Base-by-base conservation (phyloP, 352 stramenopile genomes). In the Phytophthora pinifolia region DNA sequence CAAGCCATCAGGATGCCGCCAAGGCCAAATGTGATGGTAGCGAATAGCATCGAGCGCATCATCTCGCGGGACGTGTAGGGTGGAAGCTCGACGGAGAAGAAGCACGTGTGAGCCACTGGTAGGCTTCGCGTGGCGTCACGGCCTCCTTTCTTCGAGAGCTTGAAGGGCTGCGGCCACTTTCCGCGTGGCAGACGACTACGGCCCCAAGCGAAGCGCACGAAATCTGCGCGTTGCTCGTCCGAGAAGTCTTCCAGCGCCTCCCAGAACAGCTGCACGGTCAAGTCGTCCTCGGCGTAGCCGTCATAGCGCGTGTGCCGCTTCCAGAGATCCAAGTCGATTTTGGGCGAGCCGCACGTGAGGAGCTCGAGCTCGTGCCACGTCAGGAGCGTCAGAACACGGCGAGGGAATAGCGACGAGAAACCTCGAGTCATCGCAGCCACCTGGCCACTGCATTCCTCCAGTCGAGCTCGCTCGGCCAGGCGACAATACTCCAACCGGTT, bases 41-140 rank as follows among this genome's bases (percentile, higher is more conserved):
- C 94, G 29, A 97, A 76, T 30, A 98, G 67, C 70, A 96, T 96
- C 43, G 80, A 86, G 25, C 74, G 80, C 89, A 98, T 98, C 41
- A 84, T 86, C 25, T 97, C 84, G 36, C 87, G 75, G 2, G 86
- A 97, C 34, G 79, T 93, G 70, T 98, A 98, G 13, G 88, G 86
- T 27, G 94, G 94, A 25, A 98, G 62, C 63, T 98, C 94, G 46
- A 98, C 80, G 20, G 87, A 96, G 66, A 98, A 98, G 75, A 98
- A 98, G 68, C 94, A 98, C 38, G 94, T 98, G 70, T 98, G 94
- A 30, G 89, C 92, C 8, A 98, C 88, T 0, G 91, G 92, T n/a
- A 98, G 65, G 34, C 85, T 92, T 18, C 81, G 62, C 10, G 62
- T 88, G 46, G 72, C 76, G 61, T 97, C 88, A 17, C 88, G 84